Base-by-base conservation (phyloP, 1,139 yeast species). In the Blastobotrys aristatus region DNA sequence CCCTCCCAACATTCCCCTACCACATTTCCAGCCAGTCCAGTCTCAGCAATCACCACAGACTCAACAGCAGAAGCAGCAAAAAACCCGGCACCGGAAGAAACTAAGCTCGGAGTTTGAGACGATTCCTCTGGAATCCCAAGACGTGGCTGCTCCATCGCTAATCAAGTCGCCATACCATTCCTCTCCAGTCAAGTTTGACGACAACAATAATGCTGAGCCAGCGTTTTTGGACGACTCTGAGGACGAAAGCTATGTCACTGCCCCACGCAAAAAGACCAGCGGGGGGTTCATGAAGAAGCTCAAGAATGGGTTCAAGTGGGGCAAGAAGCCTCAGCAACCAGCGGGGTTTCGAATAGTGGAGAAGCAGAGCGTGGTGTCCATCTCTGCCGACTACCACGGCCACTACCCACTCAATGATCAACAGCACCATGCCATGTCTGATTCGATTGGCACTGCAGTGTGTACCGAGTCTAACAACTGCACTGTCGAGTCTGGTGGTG, bases 51-150 rank as follows among this genome's bases (percentile, higher is more conserved):
- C 22, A 4, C 16, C 14, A 17, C n/a, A n/a, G n/a, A n/a, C n/a
- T n/a, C n/a, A n/a, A n/a, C n/a, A n/a, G n/a, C n/a, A n/a, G n/a
- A n/a, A n/a, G n/a, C n/a, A n/a, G n/a, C n/a, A n/a, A n/a, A n/a
- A n/a, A n/a, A n/a, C n/a, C n/a, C 24, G 26, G 17, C 22, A 24
- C 17, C 21, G 24, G 24, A 34, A 34, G 24, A 34, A 34, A 8
- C 14, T 39, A 11, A 38, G 47, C 22, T 44, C 47, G 50, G 70
- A 66, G 49, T 44, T 64, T 36, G 70, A 65, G 49, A 36, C 65
- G 20, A 49, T 65, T 29, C 60, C 66, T 10, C 32, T 43, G n/a
- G 33, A 24, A 5, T 11, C 16, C 21, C 39, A 26, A 6, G 22
- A 6, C 7, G 16, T 2, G 27, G 16, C 5, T 18, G 26, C 17